Evolutionary conservation across 108 stramenopile genomes (phyloP).

Genomic region (Conticribra guillardii): DNA sequence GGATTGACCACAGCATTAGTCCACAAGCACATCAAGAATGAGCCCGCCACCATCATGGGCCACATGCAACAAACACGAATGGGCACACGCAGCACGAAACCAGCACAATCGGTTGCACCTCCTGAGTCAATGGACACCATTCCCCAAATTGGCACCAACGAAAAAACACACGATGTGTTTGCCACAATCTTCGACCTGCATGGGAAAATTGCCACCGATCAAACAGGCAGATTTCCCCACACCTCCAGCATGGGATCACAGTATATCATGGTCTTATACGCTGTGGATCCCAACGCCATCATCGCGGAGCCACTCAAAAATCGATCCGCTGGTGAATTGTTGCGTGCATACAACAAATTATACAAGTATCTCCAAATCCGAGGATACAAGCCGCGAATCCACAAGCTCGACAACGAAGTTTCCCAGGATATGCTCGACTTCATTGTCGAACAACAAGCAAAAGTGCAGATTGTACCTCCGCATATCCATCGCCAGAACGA

Average conservation of each 20-base stretch:
- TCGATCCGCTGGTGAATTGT: not conserved
- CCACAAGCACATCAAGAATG: conserved; percentile 4
- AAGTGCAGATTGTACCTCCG: conserved; percentile 43
- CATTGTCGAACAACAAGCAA: not conserved
- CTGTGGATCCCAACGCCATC: conserved; percentile 48
- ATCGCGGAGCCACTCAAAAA: conserved; percentile 18
- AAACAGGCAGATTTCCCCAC: conserved; percentile 42
- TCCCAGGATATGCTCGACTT: conserved; percentile 1
- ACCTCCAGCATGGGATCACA: conserved; percentile 30
- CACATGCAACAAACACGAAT: conserved; percentile 31
- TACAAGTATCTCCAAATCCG: not conserved
- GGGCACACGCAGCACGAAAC: conserved; percentile 31
- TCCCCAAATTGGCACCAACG: no score
- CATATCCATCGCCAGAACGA: conserved; percentile 44
- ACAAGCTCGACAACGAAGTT: conserved; percentile 27
- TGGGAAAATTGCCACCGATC: no score
- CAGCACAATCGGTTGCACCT: not conserved
- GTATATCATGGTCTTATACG: conserved; percentile 50
- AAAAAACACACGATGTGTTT: no score
- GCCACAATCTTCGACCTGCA: no score
- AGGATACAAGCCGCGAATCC: not conserved
- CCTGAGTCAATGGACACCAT: not conserved
- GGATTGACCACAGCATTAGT: conserved; percentile 23
- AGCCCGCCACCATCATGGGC: conserved; percentile 28
- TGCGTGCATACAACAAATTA: not conserved